Base-by-base conservation (phyloP, 2,329 filamentous ascomycete species). In the Ustilaginoidea virens region DNA sequence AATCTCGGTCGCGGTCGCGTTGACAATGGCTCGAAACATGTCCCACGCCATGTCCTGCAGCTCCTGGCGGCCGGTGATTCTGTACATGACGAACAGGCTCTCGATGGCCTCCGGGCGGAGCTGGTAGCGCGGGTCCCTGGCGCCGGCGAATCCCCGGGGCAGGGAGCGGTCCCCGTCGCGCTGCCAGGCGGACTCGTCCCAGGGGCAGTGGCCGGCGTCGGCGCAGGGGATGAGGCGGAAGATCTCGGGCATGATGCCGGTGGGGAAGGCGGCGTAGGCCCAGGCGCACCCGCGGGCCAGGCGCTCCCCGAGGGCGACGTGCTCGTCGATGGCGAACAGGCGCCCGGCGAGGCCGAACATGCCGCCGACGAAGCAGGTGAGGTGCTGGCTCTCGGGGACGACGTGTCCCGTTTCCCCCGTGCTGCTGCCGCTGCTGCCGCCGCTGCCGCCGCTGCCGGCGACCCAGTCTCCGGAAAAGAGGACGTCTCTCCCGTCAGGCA, bases 81-180 rank as follows among this genome's bases (percentile, higher is more conserved):
- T 69, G 48, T 77, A 82, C 60, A 87, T 69, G 45, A 82, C 68
- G 49, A 82, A 87, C 4, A 90, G 69, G 10, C 73, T 79, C 55
- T 87, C 80, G 30, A 87, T 82, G 2, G 80, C 80, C 52, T 87
- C 80, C 0, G 61, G 60, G 0, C 65, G 48, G 13, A 69, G 49
- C 8, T 63, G 47, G 31, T 69, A 69, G 4, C 57, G 54, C 0
- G 62, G 46, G 29, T 69, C 63, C 0, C 51, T 60, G 7, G 53
- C 53, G 37, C 72, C 66, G 27, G 63, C 73, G 47, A 80, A 83
- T 0, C 80, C 80, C 6, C 65, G 61, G 4, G 53, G 51, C 2
- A 64, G 36, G 10, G 25, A 36, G 34, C 40, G 30, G 21, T 32
- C 39, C 23, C 38, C 35, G 5, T 35, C 5, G 10, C 5, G 38